Percentiles rank a stretch among this genome's conserved stretches.
These are phyloP conservation scores for Globisporangium cederbergense DNA, from an alignment of 352 stramenopile species.

Conservation along the genomic window DNA sequence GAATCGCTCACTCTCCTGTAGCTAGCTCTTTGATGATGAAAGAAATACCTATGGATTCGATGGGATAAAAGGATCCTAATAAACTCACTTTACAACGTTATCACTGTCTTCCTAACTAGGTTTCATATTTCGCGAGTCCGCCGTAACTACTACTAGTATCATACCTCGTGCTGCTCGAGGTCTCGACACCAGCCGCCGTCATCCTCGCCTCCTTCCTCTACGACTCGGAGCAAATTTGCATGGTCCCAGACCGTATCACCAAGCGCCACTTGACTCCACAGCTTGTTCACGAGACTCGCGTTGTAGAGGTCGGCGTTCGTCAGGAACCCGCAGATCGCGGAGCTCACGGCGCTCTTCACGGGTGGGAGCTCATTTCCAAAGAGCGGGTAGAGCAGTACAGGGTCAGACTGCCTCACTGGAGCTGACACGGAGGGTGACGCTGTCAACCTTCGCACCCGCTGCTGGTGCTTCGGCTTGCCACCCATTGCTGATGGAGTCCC, in stretches of 20 bases:
- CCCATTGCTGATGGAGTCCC: not conserved
- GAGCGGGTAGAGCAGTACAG: conserved; percentile 67
- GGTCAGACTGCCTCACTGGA: not conserved
- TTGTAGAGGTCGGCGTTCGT: conserved; percentile 80
- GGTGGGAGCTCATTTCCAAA: conserved; percentile 63
- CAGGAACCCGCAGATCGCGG: conserved; percentile 67
- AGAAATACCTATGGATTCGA: too few relatives aligned
- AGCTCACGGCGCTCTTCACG: conserved; percentile 54
- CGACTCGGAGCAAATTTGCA: conserved; percentile 48
- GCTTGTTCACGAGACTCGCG: conserved; percentile 74
- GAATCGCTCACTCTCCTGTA: too few relatives aligned
- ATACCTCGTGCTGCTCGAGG: not conserved
- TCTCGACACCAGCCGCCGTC: conserved; percentile 10
- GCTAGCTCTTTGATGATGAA: too few relatives aligned
- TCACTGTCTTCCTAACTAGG: not conserved
- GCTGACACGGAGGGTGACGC: not conserved
- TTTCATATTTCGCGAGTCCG: not conserved
- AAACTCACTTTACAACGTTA: not conserved
- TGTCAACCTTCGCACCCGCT: not conserved
- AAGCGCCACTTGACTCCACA: conserved; percentile 80
- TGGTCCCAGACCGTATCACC: conserved; percentile 76
- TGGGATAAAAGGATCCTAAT: not conserved
- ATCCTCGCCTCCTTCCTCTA: conserved; percentile 11
- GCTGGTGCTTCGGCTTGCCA: not conserved
- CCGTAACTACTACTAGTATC: not conserved